Base-by-base conservation (phyloP, 306 rosid species). In the Cucumis cinereus region DNA sequence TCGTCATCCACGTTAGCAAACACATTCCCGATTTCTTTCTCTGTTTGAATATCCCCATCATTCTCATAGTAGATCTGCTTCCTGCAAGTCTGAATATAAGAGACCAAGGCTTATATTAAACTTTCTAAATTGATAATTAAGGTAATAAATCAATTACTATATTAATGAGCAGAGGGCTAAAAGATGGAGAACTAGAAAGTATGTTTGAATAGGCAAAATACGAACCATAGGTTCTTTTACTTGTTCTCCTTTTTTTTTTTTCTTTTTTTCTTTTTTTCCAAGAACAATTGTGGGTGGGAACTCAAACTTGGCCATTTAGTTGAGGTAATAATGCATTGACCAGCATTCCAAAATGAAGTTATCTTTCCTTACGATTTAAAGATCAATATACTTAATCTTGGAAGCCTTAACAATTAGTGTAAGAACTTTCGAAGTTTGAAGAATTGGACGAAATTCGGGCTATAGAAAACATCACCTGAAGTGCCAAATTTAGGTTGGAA, bases 11-110 rank as follows among this genome's bases (percentile, higher is more conserved):
- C 75, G 60, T 53, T 24, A 10, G 70, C n/a, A 23, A 62, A 77
- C 47, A 61, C 84, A 84, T 77, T 84, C 87, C 76, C 86, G 72
- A 41, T 26, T 5, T 79, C 74, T 82, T 82, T 83, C 35, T 81
- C 84, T 58, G 60, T 84, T 59, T 40, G 57, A 50, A 59, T 78
- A 40, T 78, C 90, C 74, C 54, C 67, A 58, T 45, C 77, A 77
- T 77, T 85, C 70, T 78, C 81, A 76, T 80, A 22, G 86, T 89
- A 86, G 68, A 81, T 40, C 8, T 53, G 85, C 73, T 87, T 84
- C 85, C 90, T 85, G 93, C 96, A 85, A 54, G 80, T 92, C 96
- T 93, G 92, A 62, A 82, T 36, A 63, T 26, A 20, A 82, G 43
- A 64, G 26, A n/a, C 53, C 47, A 40, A 40, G 4, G 22, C 23